phyloP scores from a whole-genome alignment of 1,284 basidiomycete species.

The Puccinia triticina region DNA sequence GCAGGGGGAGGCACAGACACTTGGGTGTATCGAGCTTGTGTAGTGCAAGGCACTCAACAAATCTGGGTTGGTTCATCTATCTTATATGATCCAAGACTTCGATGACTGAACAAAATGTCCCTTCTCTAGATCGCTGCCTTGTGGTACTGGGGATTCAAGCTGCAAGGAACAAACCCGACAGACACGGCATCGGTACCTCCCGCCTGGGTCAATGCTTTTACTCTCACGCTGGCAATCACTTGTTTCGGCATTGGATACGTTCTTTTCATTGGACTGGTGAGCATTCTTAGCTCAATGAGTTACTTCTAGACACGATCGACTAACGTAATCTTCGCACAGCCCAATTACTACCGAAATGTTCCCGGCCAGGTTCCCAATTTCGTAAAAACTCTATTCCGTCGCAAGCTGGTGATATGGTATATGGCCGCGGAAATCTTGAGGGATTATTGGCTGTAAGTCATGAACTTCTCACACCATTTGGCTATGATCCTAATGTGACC shows the following conservation, averaged over 20 bases:
- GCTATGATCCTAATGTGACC: background rate
- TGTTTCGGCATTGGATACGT: constrained; percentile 76
- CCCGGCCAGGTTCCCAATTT: constrained; percentile 91
- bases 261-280: constrained; percentile 80
- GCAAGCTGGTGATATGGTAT: constrained; percentile 84
- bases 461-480: constrained; percentile 28
- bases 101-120: background rate
- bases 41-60: constrained; percentile 70
- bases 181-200: constrained; percentile 65
- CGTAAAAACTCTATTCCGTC: constrained; percentile 78
- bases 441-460: constrained; percentile 87
- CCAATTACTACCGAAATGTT: constrained; percentile 81
- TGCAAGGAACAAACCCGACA: constrained; percentile 67
- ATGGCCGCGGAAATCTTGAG: constrained; percentile 81
- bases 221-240: constrained; percentile 78
- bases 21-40: constrained; percentile 82
- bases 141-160: constrained; percentile 88
- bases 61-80: constrained; percentile 44
- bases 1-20: constrained; percentile 88
- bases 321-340: constrained; percentile 1
- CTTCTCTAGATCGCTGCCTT: constrained; percentile 77
- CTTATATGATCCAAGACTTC: background rate
- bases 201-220: constrained; percentile 68
- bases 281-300: constrained; percentile 57
- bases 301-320: background rate